Conservation (phyloP, 2,329 filamentous ascomycete genomes). For the Neofusicoccum umdonicola region DNA sequence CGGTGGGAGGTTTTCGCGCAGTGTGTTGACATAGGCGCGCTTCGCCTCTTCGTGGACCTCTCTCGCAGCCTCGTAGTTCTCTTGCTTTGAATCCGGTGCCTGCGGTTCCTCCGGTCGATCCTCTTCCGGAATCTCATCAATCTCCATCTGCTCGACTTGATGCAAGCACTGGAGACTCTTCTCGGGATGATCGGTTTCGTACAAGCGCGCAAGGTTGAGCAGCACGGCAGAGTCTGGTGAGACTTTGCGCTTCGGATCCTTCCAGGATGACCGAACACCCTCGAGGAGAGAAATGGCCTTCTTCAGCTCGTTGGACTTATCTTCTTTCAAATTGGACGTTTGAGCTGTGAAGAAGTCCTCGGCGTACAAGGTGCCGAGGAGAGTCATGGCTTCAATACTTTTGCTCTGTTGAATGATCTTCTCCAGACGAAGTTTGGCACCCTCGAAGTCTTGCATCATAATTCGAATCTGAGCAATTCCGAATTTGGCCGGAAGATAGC, state of each 20-base stretch:
- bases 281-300: constrained; percentile 86
- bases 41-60: constrained; percentile 31
- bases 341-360: constrained; percentile 88
- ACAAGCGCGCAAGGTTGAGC: constrained; percentile 86
- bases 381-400: constrained; percentile 81
- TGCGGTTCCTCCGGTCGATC: constrained; percentile 45
- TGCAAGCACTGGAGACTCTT: constrained; percentile 89
- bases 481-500: constrained; percentile 92
- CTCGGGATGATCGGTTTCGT: constrained; percentile 81
- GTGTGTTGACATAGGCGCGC: constrained; percentile 53
- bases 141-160: constrained; percentile 86
- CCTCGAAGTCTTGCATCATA: constrained; percentile 77
- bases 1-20: constrained; percentile 79
- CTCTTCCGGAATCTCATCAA: constrained; percentile 71
- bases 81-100: constrained; percentile 42
- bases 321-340: constrained; percentile 70
- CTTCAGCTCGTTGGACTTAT: constrained; percentile 79
- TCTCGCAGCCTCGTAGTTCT: constrained; percentile 33
- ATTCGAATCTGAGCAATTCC: constrained; percentile 88
- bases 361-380: constrained; percentile 87
- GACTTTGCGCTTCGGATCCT: constrained; percentile 82
- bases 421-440: constrained; percentile 89
- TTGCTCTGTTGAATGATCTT: constrained; percentile 89
- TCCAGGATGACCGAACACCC: constrained; percentile 82
- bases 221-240: constrained; percentile 81